These are phyloP conservation scores for Agrocybe praecox DNA, from an alignment of 768 basidiomycete species.

Conservation along the genomic window DNA sequence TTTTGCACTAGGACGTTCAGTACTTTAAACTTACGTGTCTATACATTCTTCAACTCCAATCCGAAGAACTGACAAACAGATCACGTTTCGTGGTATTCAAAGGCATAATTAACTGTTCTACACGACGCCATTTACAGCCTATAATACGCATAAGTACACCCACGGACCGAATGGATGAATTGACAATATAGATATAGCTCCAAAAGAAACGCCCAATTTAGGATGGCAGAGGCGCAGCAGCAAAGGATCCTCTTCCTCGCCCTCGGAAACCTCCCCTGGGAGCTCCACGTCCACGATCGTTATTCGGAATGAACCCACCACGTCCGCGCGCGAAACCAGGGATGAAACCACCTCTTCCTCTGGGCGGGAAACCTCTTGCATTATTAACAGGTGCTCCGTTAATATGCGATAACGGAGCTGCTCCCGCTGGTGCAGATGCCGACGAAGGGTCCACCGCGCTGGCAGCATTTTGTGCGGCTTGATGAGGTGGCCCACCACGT, in stretches of 20 bases:
- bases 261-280: conserved; percentile 38
- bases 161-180: too few species aligned
- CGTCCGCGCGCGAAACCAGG: conserved; percentile 33
- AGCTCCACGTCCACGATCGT: conserved; percentile 34
- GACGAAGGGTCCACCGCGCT: not conserved
- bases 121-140: too few species aligned
- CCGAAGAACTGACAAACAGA: too few species aligned
- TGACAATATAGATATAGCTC: too few species aligned
- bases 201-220: conserved; percentile 11
- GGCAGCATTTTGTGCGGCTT: conserved; percentile 7
- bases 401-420: conserved; percentile 3
- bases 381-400: conserved; percentile 19
- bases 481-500: conserved; percentile 30
- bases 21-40: too few species aligned
- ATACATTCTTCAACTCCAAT: too few species aligned
- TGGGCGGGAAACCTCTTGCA: conserved; percentile 28
- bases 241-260: conserved; percentile 37
- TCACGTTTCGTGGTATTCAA: too few species aligned
- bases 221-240: conserved; percentile 29
- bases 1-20: too few species aligned
- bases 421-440: conserved; percentile 5
- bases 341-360: conserved; percentile 28
- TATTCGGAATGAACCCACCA: conserved; percentile 28
- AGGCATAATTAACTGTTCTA: too few species aligned
- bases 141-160: too few species aligned